A percentile compares a stretch with the other conserved stretches of the same genome.
phyloP scores from a whole-genome alignment of 2,329 filamentous ascomycete genomes.

The Bertia moriformis region DNA sequence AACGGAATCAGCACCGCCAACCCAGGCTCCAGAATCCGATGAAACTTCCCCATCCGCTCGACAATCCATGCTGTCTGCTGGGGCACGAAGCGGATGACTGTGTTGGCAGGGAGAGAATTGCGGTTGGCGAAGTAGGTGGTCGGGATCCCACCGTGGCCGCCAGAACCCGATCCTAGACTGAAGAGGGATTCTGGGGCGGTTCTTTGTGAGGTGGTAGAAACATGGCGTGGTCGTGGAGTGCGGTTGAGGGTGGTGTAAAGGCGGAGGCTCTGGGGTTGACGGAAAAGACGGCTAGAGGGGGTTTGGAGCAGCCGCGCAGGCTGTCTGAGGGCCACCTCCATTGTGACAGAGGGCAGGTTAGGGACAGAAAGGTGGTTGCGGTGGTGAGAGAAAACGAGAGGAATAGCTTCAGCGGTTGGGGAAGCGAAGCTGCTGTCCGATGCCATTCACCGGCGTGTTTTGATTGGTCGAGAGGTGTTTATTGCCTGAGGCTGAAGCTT shows the following conservation, averaged over 20 bases:
- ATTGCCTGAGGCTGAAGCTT: too few relatives aligned
- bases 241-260: not conserved
- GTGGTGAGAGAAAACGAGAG: too few relatives aligned
- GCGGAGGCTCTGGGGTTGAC: not conserved
- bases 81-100: constrained; percentile 89
- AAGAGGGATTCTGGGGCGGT: not conserved
- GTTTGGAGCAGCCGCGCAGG: not conserved
- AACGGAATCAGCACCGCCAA: constrained; percentile 79
- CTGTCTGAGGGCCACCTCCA: not conserved
- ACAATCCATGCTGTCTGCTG: constrained; percentile 99
- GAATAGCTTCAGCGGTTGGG: too few relatives aligned
- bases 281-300: not conserved
- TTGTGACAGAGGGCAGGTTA: too few relatives aligned
- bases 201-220: not conserved
- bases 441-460: too few relatives aligned
- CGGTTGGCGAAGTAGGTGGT: not conserved
- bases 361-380: too few relatives aligned
- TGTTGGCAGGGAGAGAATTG: constrained; percentile 68
- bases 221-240: not conserved
- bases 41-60: constrained; percentile 97
- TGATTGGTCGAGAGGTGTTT: too few relatives aligned
- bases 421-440: too few relatives aligned
- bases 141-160: not conserved
- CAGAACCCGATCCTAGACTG: not conserved
- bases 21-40: constrained; percentile 81